phyloP scores from a whole-genome alignment of 1,284 basidiomycete genomes.

The Puccinia sorghi region DNA sequence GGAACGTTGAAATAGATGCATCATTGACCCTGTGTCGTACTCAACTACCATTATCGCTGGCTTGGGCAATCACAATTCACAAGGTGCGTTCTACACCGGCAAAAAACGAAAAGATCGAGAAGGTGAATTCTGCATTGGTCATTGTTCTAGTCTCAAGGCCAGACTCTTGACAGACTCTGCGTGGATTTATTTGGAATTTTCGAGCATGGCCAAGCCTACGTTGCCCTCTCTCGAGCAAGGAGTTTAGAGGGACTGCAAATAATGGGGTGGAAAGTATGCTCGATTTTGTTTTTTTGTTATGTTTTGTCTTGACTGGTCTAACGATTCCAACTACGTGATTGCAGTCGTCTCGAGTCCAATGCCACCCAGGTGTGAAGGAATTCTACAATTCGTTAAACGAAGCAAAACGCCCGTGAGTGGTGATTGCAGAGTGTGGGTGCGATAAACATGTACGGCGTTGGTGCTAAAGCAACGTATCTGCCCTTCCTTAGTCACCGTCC shows the following conservation, averaged over 20 bases:
- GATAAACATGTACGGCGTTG: neutral
- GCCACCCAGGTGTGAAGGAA: conserved; percentile 24
- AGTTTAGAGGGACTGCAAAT: conserved; percentile 39
- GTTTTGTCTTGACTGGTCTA: neutral
- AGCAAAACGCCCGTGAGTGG: conserved; percentile 11
- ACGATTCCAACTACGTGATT: neutral
- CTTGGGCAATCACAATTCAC: conserved; percentile 51
- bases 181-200: conserved; percentile 44
- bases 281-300: neutral
- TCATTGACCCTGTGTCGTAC: conserved; percentile 52
- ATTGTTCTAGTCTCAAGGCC: conserved; percentile 36
- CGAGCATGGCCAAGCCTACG: conserved; percentile 44
- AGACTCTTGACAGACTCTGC: conserved; percentile 44
- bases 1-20: conserved; percentile 54
- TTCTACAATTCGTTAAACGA: conserved; percentile 16
- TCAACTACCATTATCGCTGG: conserved; percentile 53
- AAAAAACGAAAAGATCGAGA: neutral
- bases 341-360: conserved; percentile 31
- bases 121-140: neutral
- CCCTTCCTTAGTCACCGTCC: neutral
- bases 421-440: neutral
- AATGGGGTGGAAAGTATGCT: conserved; percentile 42
- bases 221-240: conserved; percentile 42
- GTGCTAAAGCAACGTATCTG: neutral
- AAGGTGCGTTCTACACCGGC: conserved; percentile 1